Evolutionary conservation across 2,329 filamentous ascomycete species (phyloP), one percentile per base, ranked within the genome.

Genomic region (Colletotrichum cordylinicola): DNA sequence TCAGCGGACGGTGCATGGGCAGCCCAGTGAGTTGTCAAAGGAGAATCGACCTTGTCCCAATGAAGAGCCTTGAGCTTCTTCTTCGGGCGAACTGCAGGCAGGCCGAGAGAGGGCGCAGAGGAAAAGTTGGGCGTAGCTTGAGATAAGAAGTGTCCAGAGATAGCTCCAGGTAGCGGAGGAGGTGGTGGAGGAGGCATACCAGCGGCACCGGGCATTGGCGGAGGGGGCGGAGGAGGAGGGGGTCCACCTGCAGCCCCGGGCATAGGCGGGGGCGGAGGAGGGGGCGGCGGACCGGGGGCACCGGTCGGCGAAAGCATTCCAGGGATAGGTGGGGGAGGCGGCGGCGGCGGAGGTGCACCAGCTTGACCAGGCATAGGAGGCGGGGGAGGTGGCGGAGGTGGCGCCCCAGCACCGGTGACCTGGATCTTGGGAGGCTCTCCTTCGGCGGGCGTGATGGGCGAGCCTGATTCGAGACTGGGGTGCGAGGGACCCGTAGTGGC

Each of bases 31-130:
- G 96, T 98, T 67, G 95, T 94, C 83, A 97, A 93, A 27, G 96
- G 95, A 69, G 94, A 91, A 85, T 99, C 97, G 70, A 99, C 95
- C 88, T 98, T 98, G 86, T 99, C 97, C 96, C 97, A 98, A 87
- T 99, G 97, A 79, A 99, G 90, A 75, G 96, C 96, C 92, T 99
- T 99, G 85, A 99, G 95, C 90, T 98, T 99, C 92, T 98, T 98
- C 91, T 98, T 98, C 27, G 97, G 96, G 80, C 96, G 90, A 68
- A 96, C 95, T 76, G 96, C 94, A 43, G 95, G 93, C 80, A 98
- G 86, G 58, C 93, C 92, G 79, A 95, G 88, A 9, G 91, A 90
- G 27, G 85, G 81, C 13, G 92, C 86, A 16, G 89, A 82, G 7
- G 89, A 83, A 24, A 87, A 86, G 76, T 91, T 90, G 73, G 88